Percentiles rank a stretch among this genome's conserved stretches.
phyloP scores from a whole-genome alignment of 1,139 yeast species.

The Protomyces inundatus region DNA sequence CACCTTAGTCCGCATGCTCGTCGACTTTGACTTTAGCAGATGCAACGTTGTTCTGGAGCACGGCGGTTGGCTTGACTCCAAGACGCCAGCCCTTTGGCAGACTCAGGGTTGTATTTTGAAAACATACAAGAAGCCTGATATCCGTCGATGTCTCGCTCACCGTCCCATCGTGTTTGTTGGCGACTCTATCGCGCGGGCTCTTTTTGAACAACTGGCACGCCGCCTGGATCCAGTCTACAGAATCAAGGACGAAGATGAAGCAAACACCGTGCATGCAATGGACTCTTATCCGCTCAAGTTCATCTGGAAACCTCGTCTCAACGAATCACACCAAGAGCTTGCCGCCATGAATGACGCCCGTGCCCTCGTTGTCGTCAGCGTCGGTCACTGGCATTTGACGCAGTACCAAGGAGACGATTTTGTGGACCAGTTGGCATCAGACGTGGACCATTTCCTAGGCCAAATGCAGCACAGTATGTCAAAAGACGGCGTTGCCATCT shows the following conservation, averaged over 20 bases:
- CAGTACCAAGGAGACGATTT: too few species aligned
- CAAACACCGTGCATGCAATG: slow-evolving; percentile 27
- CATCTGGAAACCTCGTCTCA: slow-evolving; percentile 34
- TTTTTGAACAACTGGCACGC: slow-evolving; percentile 32
- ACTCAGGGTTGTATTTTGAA: slow-evolving; percentile 34
- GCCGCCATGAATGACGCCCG: slow-evolving; percentile 12
- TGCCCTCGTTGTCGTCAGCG: slow-evolving; percentile 24
- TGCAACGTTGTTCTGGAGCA: background rate
- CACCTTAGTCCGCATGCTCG: too few species aligned
- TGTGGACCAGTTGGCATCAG: too few species aligned
- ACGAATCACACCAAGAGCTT: slow-evolving; percentile 26
- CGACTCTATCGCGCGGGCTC: slow-evolving; percentile 34
- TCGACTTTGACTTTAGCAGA: too few species aligned
- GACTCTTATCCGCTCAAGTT: slow-evolving; percentile 27
- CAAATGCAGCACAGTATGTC: too few species aligned
- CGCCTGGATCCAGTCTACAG: slow-evolving; percentile 29
- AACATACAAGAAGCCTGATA: slow-evolving; percentile 30
- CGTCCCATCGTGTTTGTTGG: slow-evolving; percentile 33
- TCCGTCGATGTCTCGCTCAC: background rate
- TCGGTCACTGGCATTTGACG: background rate
- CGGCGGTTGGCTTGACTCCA: background rate
- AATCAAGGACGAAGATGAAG: slow-evolving; percentile 29
- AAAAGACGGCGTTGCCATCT: too few species aligned
- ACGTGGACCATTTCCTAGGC: too few species aligned
- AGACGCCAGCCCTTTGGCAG: slow-evolving; percentile 31